These are phyloP conservation scores for Aspergillus heteromorphus DNA, from an alignment of 495 filamentous ascomycete species.

Conservation along the genomic window DNA sequence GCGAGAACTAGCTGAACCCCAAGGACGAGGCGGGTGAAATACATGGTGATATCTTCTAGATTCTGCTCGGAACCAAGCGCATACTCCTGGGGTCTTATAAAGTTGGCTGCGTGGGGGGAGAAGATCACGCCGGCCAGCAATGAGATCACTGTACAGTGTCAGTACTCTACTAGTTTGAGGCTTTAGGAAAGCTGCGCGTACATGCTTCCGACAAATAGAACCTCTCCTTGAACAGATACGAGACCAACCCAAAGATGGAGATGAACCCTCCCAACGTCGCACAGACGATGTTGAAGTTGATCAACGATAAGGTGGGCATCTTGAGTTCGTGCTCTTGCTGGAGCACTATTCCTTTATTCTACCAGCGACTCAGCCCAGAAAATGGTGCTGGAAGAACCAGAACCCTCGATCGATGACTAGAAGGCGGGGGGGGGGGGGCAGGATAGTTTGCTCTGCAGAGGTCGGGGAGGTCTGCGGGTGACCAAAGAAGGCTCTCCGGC, in stretches of 20 bases:
- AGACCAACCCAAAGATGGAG: slow-evolving; percentile 80
- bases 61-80: slow-evolving; percentile 55
- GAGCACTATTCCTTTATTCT: neutral
- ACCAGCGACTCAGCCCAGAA: neutral
- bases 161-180: neutral
- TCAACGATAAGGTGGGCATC: slow-evolving; percentile 75
- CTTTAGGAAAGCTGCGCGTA: slow-evolving; percentile 38
- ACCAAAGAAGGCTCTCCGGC: neutral
- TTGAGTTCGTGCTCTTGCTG: slow-evolving; percentile 10
- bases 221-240: slow-evolving; percentile 82
- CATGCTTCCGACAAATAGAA: slow-evolving; percentile 89
- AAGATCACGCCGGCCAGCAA: slow-evolving; percentile 72
- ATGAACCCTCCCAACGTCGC: slow-evolving; percentile 83
- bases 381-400: too few species aligned
- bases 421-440: too few species aligned
- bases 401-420: too few species aligned
- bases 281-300: slow-evolving; percentile 87
- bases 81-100: slow-evolving; percentile 73
- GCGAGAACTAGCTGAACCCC: slow-evolving; percentile 88
- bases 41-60: slow-evolving; percentile 63
- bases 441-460: neutral
- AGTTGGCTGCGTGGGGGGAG: slow-evolving; percentile 71
- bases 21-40: slow-evolving; percentile 82
- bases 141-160: slow-evolving; percentile 61
- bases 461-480: neutral